Evolutionary conservation across 169 alveolate genomes (phyloP), one percentile per base, ranked within the genome.

Genomic region (Plasmodium sp.): DNA sequence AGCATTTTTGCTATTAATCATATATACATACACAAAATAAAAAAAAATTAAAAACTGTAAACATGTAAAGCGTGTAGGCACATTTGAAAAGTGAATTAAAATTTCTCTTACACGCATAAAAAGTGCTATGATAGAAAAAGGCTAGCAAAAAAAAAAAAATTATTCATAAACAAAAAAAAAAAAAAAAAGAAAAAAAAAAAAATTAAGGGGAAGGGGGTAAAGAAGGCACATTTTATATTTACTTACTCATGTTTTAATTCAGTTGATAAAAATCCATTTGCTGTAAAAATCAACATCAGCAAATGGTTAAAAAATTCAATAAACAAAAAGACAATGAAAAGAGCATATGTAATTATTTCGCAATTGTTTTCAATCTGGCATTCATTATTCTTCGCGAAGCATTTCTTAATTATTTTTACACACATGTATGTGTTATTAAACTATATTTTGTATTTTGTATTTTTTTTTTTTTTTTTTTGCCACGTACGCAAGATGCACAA

Each of bases 11-110:
- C 80, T 56, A 82, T 82, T 56, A 82, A 82, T 51, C 5, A 22
- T 54, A 54, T 82, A 82, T n/a, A 58, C 41, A 82, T 58, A 82
- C 7, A 43, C 2, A 58, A 51, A 81, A 62, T 62, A n/a, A 81
- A 81, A 82, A 82, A 31, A 22, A 7, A 14, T 54, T 54, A 56
- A 82, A 54, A 82, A 33, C 9, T 22, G 71, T 56, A 54, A 82
- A 31, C 43, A 67, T 67, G 77, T 27, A 27, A 67, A 67, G 7
- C 77, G 77, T 67, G 77, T 67, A 27, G 5, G 77, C n/a, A 82
- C 39, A 82, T n/a, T 82, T 22, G 71, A 82, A 82, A 82, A 77
- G 56, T 82, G 22, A 82, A 82, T 82, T 82, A 82, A 82, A 82
- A 9, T 22, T 22, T 56, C 43, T 34, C 36, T 56, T 33, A 27